Evolutionary conservation across 202 grass and related monocot genomes (phyloP).

Genomic region (Elaeis oleifera): DNA sequence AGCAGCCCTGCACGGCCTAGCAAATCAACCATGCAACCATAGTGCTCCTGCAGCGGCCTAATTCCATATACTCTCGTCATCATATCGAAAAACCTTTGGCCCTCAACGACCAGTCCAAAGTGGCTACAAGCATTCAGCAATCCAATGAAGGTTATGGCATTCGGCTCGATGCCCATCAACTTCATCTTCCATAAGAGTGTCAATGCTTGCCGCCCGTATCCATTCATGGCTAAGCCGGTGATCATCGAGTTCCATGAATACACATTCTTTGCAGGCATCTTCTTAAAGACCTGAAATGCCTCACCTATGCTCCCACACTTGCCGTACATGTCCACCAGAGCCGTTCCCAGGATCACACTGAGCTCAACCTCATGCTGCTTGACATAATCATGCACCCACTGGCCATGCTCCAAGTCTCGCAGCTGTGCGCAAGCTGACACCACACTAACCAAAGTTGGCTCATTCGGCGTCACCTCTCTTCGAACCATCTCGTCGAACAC

Average conservation of each 20-base stretch:
- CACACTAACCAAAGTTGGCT: conserved; percentile 32
- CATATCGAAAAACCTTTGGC: background rate
- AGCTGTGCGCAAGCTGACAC: conserved; percentile 32
- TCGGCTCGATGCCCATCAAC: background rate
- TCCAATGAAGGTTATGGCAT: conserved; percentile 11
- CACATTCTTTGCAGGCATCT: conserved; percentile 31
- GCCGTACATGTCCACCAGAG: conserved; percentile 53
- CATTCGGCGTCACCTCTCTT: conserved; percentile 25
- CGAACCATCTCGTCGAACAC: conserved; percentile 44
- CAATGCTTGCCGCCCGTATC: background rate
- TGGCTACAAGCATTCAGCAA: conserved; percentile 11
- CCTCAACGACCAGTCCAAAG: conserved; percentile 6
- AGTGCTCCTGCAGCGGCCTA: conserved; percentile 3
- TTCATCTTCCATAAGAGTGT: conserved; percentile 5
- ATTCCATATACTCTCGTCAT: background rate
- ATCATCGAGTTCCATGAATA: conserved; percentile 66
- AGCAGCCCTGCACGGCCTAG: conserved; percentile 8
- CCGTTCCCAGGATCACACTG: conserved; percentile 35
- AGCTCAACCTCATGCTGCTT: conserved; percentile 11
- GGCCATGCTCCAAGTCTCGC: conserved; percentile 34
- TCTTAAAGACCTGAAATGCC: conserved; percentile 31
- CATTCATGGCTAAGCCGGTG: conserved; percentile 21
- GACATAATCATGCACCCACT: conserved; percentile 34
- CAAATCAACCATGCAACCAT: conserved; percentile 18
- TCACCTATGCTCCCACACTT: conserved; percentile 44